Percentiles rank a stretch among this genome's conserved stretches.
phyloP scores from a whole-genome alignment of 345 rosid genomes.

The Citrus sp. region DNA sequence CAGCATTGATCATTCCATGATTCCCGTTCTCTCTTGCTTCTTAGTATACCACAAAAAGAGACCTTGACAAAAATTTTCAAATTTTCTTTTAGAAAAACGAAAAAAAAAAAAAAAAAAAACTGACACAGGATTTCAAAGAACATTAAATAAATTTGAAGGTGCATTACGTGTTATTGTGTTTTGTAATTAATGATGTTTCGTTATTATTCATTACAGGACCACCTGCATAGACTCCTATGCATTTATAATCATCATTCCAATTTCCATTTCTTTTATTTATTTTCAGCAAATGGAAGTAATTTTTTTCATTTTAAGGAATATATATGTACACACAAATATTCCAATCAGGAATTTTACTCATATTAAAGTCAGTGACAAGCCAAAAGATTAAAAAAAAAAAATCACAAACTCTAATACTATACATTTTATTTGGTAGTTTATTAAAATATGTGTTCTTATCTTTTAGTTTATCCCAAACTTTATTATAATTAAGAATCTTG shows the following conservation, averaged over 20 bases:
- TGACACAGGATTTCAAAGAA: background rate
- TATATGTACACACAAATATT: too few species aligned
- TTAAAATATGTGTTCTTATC: accelerated
- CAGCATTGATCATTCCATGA: background rate
- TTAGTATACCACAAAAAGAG: background rate
- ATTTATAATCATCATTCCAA: background rate
- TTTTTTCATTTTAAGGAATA: too few species aligned
- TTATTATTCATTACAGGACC: background rate
- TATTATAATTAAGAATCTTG: too few species aligned
- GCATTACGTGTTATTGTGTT: background rate
- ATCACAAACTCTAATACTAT: too few species aligned
- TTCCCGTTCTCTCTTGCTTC: constrained; percentile 11
- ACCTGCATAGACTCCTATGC: background rate
- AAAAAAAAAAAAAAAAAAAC: background rate
- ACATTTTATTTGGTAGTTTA: too few species aligned
- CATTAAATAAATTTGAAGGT: background rate
- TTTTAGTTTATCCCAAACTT: too few species aligned
- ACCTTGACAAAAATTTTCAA: background rate
- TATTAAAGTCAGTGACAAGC: too few species aligned
- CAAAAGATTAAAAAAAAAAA: too few species aligned
- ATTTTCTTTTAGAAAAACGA: too few species aligned
- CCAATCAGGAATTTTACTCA: too few species aligned
- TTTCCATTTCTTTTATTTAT: background rate
- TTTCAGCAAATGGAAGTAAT: too few species aligned
- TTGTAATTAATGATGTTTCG: background rate